phyloP scores from a whole-genome alignment of 768 basidiomycete species.

The Podaxis carcinomalis region DNA sequence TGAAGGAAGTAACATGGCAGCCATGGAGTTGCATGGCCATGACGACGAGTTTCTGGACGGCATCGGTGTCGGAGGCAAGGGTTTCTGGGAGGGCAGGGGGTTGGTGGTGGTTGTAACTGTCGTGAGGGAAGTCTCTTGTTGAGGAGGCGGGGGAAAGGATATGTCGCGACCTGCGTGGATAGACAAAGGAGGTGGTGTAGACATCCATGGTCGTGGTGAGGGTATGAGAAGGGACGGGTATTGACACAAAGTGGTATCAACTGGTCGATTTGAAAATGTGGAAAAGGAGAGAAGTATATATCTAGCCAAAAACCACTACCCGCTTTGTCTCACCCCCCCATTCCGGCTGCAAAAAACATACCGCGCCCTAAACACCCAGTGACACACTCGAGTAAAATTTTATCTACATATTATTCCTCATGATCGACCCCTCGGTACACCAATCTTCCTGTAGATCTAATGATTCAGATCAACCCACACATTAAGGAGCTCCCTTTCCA shows the following conservation, averaged over 20 bases:
- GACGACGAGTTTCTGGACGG: constrained; percentile 74
- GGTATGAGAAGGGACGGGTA: constrained; percentile 44
- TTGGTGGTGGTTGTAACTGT: constrained; percentile 34
- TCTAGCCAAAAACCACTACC: constrained; percentile 20
- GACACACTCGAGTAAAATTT: constrained; percentile 20
- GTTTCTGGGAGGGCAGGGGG: constrained; percentile 31
- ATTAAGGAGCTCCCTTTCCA: constrained; percentile 22
- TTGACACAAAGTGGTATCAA: constrained; percentile 54
- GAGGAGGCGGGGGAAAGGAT: constrained; percentile 59
- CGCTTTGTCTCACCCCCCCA: constrained; percentile 27
- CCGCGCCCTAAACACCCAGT: constrained; percentile 35
- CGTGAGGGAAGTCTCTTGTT: constrained; percentile 49
- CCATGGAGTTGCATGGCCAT: constrained; percentile 78
- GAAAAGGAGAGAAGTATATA: constrained; percentile 25
- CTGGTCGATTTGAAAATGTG: constrained; percentile 28
- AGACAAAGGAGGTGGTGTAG: constrained; percentile 92
- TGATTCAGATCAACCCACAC: constrained; percentile 16
- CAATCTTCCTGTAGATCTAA: constrained; percentile 9
- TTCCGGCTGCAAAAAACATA: constrained; percentile 30
- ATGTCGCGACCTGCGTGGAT: constrained; percentile 78
- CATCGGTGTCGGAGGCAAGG: constrained; percentile 56
- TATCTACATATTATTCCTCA: background rate
- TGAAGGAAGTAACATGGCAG: constrained; percentile 78
- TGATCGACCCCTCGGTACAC: constrained; percentile 3
- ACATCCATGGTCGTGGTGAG: constrained; percentile 68